Evolutionary conservation across 169 alveolate genomes (phyloP), one percentile per base, ranked within the genome.

Genomic region (Cryptosporidium andersoni): DNA sequence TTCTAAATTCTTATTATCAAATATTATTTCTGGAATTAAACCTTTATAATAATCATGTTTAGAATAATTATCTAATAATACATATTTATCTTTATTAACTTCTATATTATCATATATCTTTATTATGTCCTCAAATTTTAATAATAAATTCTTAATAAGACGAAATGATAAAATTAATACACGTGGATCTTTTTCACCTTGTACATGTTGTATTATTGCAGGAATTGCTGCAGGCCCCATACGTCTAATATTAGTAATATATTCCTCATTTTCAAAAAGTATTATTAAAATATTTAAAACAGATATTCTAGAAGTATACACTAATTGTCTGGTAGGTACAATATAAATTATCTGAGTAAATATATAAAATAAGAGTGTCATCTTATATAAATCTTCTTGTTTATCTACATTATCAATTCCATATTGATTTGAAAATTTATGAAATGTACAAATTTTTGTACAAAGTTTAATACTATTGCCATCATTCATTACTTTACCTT

Each of bases 161-260:
- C 74, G 85, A 58, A 74, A 74, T 3, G 85, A 66, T 51, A 45
- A 58, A 25, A 74, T 74, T 4, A 74, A 62, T 2, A 74, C 68
- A 37, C 85, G 55, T 9, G 85, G 85, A 58, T 74, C 85, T 60
- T 74, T 74, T 14, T 74, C 85, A 37, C 60, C 60, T 48, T 74
- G 74, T 16, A 74, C 36, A 47, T 74, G 85, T n/a, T 74, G 85
- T 8, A 74, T 60, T 40, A 74, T 51, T 12, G 60, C 60, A 36
- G 85, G 85, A 8, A 74, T 63, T 9, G 60, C 48, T 74, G 74
- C 85, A 37, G 85, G 85, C 5, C 85, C 85, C 7, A 74, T 58
- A 25, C 85, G 55, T 6, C 14, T 34, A 16, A 74, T 6, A 14
- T 74, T 68, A 42, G 45, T 43, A 7, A 43, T 8, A 43, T 25